These are phyloP conservation scores for Sclerotinia sclerotiorum DNA, from an alignment of 2,329 filamentous ascomycete species.

Conservation along the genomic window DNA sequence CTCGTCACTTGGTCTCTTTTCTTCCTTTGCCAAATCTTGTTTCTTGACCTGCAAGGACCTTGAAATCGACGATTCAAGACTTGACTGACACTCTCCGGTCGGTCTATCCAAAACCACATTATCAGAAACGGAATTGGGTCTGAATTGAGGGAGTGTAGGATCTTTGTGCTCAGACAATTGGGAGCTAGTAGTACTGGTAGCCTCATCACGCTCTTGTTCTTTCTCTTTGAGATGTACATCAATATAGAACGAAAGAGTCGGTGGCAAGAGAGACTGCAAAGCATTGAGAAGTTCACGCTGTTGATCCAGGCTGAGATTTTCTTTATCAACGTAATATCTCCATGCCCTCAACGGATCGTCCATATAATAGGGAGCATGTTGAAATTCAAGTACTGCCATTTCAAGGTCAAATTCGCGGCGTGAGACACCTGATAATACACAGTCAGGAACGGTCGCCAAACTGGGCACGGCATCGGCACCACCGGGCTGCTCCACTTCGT, in stretches of 20 bases:
- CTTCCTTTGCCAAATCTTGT: conserved; percentile 5
- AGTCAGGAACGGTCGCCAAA: background rate
- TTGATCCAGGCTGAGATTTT: background rate
- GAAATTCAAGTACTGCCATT: conserved; percentile 4
- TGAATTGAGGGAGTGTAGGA: conserved; percentile 67
- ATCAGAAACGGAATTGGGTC: conserved; percentile 50
- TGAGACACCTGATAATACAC: conserved; percentile 1
- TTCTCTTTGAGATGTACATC: conserved; percentile 9
- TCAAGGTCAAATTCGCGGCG: conserved; percentile 13
- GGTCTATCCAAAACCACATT: background rate
- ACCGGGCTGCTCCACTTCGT: conserved; percentile 38
- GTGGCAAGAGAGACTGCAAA: background rate
- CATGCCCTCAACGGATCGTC: conserved; percentile 13
- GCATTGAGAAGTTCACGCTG: conserved; percentile 5
- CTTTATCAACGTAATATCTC: conserved; percentile 2
- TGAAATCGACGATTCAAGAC: background rate
- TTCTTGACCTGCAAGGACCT: background rate
- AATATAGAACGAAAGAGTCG: conserved; percentile 5
- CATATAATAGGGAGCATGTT: background rate
- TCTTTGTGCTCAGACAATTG: conserved; percentile 43
- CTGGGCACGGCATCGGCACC: background rate
- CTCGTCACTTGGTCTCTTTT: conserved; percentile 21
- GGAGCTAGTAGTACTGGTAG: conserved; percentile 4
- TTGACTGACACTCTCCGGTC: background rate
- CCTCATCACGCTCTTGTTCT: conserved; percentile 10